Conservation (phyloP, 768 basidiomycete species). For the Suillus luteus region DNA sequence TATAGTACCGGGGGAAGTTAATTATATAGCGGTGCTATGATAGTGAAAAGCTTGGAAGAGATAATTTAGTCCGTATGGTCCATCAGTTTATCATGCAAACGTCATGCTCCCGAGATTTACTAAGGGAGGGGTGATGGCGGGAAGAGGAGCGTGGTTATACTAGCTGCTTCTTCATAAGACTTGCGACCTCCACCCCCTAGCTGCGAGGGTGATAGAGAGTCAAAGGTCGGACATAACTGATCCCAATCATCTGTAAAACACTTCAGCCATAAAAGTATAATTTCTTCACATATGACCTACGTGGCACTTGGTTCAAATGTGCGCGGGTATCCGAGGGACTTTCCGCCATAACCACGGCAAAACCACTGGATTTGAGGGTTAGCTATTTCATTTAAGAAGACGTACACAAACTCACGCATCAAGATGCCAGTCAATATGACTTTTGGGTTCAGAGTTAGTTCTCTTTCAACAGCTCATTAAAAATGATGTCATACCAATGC, state of each 20-base stretch:
- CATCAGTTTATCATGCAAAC: neutral
- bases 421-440: constrained; percentile 25
- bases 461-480: neutral
- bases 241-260: constrained; percentile 24
- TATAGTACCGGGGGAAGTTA: neutral
- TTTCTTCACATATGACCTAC: neutral
- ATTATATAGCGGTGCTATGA: neutral
- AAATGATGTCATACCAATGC: constrained; percentile 18
- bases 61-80: neutral
- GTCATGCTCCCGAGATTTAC: neutral
- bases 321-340: constrained; percentile 16
- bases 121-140: constrained; percentile 1
- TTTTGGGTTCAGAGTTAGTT: constrained; percentile 1
- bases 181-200: constrained; percentile 21
- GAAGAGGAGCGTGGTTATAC: constrained; percentile 20
- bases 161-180: constrained; percentile 23
- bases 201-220: constrained; percentile 22
- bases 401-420: constrained; percentile 14
- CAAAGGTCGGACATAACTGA: constrained; percentile 26
- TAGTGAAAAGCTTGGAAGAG: neutral
- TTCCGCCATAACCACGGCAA: constrained; percentile 35
- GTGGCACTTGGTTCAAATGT: neutral
- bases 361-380: constrained; percentile 21
- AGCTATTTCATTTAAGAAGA: neutral
- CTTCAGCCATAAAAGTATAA: neutral